These are phyloP conservation scores for Geotrichum ghanense DNA, from an alignment of 805 yeast species.

Conservation along the genomic window DNA sequence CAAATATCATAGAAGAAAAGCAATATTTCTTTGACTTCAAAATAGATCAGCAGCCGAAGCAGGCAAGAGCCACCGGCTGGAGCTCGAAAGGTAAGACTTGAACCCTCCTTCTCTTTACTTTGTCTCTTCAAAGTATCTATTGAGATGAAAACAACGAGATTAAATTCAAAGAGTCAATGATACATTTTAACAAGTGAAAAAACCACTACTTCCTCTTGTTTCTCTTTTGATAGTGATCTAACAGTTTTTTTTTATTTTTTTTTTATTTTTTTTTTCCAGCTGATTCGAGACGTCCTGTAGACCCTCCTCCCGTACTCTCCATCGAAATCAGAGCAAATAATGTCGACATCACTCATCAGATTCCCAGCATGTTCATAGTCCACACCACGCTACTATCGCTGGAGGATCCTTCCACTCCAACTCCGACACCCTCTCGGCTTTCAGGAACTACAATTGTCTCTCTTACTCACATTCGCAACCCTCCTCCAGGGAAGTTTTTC, in stretches of 20 bases:
- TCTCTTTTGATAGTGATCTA: no score
- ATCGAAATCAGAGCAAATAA: slow-evolving; percentile 13
- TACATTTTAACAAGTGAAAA: no score
- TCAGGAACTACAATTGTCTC: slow-evolving; percentile 18
- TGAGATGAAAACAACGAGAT: not conserved
- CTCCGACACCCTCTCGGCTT: slow-evolving; percentile 5
- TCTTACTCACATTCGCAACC: slow-evolving; percentile 16
- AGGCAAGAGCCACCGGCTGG: slow-evolving; percentile 27
- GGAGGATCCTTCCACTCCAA: not conserved
- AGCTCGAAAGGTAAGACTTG: slow-evolving; percentile 18
- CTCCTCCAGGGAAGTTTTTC: slow-evolving; percentile 21
- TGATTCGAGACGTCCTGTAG: slow-evolving; percentile 26
- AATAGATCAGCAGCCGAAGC: slow-evolving; percentile 23
- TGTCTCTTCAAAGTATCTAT: not conserved
- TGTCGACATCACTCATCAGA: slow-evolving; percentile 23
- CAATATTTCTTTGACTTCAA: slow-evolving; percentile 9
- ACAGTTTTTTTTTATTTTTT: not conserved
- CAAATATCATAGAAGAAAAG: not conserved
- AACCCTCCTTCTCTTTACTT: not conserved
- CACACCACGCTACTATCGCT: slow-evolving; percentile 11
- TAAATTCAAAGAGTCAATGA: not conserved
- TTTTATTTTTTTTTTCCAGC: slow-evolving; percentile 8
- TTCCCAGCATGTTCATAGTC: slow-evolving; percentile 17
- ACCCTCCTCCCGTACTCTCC: slow-evolving; percentile 25
- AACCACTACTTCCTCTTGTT: no score